Evolutionary conservation across 129 eudicot species (phyloP), one percentile per base, ranked within the genome.

Genomic region (Flaveria linearis): DNA sequence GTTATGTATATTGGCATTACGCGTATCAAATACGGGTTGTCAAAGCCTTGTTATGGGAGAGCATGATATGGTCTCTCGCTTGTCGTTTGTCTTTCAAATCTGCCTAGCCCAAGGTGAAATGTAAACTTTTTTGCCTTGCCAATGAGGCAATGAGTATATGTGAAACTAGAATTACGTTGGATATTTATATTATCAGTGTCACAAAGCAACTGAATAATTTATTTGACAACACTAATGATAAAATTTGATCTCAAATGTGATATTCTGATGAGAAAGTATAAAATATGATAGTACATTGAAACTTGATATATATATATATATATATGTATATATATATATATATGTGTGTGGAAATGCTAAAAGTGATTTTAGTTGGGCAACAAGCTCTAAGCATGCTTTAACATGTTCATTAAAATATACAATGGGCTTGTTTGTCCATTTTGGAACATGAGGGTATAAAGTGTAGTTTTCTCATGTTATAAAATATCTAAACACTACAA

Each of bases 401-500:
- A 1, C 28, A 62, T 30, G 42, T 28, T 60, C 8, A 60, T 23
- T 62, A 14, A 62, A 62, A 28, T 30, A 62, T 30, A 7, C 0
- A 12, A 26, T 36, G 20, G 42, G 45, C 22, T 62, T 28, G 43
- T 28, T 61, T 14, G 30, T 62, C 68, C 30, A 28, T 28, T 62
- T 62, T 28, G 5, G 20, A 62, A 62, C 43, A 62, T 62, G 26
- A 28, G 43, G 68, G 43, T 28, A 13, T 12, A 28, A 26, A 28
- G 43, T 62, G 68, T 62, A 62, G 43, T 33, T 26, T 26, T 26
- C 30, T 62, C 18, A 62, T 12, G 30, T 12, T 62, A 30, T 28
- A 62, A 62, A 62, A 62, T 62, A 62, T 62, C 68, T 62, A 62
- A 2, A 57, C 64, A 57, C 33, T 23, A 57, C 64, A 57, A 20